A percentile compares a stretch with the other conserved stretches of the same genome.
Evolutionary conservation across 495 filamentous ascomycete genomes (phyloP).

Genomic region (Choiromyces venosus): DNA sequence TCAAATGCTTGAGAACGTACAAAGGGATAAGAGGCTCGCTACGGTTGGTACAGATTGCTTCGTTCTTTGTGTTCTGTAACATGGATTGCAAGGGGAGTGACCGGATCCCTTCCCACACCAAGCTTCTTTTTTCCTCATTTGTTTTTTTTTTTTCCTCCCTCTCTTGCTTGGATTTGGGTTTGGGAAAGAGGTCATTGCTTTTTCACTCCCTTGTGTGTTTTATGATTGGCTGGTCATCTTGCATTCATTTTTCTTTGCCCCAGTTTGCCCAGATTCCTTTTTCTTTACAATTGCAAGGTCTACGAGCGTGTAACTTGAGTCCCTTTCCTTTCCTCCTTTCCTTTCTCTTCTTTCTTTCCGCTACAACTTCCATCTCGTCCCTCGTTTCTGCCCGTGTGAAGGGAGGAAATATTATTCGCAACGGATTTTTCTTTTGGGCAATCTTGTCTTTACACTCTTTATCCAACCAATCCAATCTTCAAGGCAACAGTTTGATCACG

Average conservation of each 20-base stretch:
- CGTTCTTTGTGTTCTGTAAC: not conserved
- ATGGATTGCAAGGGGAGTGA: not conserved
- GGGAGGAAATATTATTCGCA: not conserved
- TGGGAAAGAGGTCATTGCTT: not conserved
- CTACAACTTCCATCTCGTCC: not conserved
- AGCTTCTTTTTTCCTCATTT: not conserved
- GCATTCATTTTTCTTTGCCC: not conserved
- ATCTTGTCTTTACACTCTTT: conserved; percentile 4
- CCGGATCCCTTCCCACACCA: not conserved
- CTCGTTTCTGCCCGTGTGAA: not conserved
- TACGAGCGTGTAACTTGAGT: not conserved
- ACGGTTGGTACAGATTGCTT: no score
- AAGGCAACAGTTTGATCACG: conserved; percentile 7
- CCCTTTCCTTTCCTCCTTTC: not conserved
- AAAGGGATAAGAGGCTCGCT: no score
- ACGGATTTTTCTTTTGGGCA: not conserved
- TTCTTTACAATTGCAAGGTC: no score
- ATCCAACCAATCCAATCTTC: not conserved
- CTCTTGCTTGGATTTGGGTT: no score
- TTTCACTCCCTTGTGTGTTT: not conserved
- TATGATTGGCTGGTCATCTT: not conserved
- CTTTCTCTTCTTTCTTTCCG: not conserved
- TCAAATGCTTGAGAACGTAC: no score
- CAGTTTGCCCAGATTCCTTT: not conserved
- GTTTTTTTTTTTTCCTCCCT: not conserved